Percentiles rank a stretch among this genome's conserved stretches.
Conservation (phyloP, 805 yeast genomes). For the Blastobotrys terrestris region DNA sequence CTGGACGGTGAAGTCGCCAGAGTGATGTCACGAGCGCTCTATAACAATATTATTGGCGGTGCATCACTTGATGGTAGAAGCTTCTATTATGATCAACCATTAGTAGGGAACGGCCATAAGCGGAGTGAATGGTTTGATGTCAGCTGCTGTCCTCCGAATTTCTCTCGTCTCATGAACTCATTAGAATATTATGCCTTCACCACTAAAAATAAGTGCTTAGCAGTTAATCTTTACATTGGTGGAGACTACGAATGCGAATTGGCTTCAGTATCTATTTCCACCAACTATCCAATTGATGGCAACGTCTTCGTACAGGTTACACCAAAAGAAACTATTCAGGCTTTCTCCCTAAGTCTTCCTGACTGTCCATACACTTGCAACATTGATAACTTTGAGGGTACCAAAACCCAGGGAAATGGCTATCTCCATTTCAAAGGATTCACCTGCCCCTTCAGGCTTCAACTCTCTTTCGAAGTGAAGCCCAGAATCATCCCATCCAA, state of each 20-base stretch:
- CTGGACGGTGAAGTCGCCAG: constrained; percentile 18
- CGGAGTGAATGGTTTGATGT: constrained; percentile 23
- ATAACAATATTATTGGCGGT: constrained; percentile 25
- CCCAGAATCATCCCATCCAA: neutral
- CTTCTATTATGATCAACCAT: constrained; percentile 24
- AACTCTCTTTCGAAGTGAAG: neutral
- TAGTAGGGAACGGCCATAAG: constrained; percentile 15
- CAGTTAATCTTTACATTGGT: neutral
- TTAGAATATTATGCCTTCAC: constrained; percentile 12
- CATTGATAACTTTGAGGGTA: neutral
- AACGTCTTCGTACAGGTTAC: neutral
- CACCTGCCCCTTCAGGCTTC: neutral
- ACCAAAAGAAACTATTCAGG: neutral
- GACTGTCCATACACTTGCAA: neutral
- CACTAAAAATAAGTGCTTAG: no score
- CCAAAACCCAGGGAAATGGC: neutral
- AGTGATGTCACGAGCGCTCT: constrained; percentile 24
- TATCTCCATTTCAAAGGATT: neutral
- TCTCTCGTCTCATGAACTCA: constrained; percentile 23
- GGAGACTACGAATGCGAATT: neutral
- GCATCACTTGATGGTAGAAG: constrained; percentile 24
- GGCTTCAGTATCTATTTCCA: neutral
- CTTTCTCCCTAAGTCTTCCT: neutral
- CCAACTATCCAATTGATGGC: constrained; percentile 1
- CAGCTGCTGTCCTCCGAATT: constrained; percentile 29